A percentile compares a stretch with the other conserved stretches of the same genome.
Conservation (phyloP, 164 flowering plant genomes). For the Saururus chinensis region DNA sequence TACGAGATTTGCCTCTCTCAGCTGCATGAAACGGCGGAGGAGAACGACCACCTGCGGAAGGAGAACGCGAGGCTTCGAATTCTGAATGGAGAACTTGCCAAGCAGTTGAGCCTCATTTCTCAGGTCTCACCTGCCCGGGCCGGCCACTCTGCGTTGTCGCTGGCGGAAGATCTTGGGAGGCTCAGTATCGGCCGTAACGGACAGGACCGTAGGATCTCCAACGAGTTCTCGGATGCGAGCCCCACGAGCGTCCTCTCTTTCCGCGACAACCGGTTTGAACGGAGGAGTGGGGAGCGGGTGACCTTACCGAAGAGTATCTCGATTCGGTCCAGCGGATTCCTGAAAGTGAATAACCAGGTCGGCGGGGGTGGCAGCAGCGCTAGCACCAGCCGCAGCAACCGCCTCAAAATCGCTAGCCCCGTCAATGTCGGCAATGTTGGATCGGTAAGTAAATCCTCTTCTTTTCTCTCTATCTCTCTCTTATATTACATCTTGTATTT, state of each 20-base stretch:
- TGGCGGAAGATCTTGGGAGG: slow-evolving; percentile 19
- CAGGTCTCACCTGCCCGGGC: background rate
- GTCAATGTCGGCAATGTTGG: slow-evolving; percentile 6
- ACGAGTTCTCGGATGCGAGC: slow-evolving; percentile 24
- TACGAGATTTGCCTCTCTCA: slow-evolving; percentile 36
- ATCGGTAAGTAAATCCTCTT: slow-evolving; percentile 19
- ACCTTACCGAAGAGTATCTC: slow-evolving; percentile 84
- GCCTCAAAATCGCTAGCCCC: slow-evolving; percentile 17
- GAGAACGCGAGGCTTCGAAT: slow-evolving; percentile 52
- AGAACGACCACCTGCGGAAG: slow-evolving; percentile 42
- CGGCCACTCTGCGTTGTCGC: slow-evolving; percentile 8
- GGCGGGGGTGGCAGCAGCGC: slow-evolving; percentile 7
- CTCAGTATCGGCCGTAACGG: slow-evolving; percentile 11
- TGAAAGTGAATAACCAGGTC: slow-evolving; percentile 32
- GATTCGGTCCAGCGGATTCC: slow-evolving; percentile 62
- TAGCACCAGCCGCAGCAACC: slow-evolving; percentile 14
- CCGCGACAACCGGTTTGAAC: slow-evolving; percentile 19
- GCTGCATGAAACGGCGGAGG: slow-evolving; percentile 37
- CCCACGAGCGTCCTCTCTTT: slow-evolving; percentile 43
- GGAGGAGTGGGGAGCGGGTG: slow-evolving; percentile 23
- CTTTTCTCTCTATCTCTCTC: background rate
- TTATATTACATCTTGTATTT: background rate
- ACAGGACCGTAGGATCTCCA: slow-evolving; percentile 6
- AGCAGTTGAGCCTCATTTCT: slow-evolving; percentile 26
- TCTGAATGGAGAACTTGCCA: slow-evolving; percentile 41